A percentile compares a stretch with the other conserved stretches of the same genome.
Conservation (phyloP, 352 stramenopile species). For the Globisporangium apiculatum region DNA sequence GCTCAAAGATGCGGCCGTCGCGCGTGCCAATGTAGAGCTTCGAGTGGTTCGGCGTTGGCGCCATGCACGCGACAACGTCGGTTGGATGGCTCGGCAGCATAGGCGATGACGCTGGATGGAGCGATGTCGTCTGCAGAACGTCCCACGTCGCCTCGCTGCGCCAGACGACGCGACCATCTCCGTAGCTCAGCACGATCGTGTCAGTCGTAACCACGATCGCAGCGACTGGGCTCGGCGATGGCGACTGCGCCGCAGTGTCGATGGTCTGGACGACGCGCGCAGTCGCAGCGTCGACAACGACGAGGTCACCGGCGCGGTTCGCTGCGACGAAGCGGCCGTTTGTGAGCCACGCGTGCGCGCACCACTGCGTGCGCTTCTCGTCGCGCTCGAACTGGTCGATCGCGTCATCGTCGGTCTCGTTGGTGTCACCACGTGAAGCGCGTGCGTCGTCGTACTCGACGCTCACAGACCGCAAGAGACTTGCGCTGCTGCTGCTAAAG, state of each 20-base stretch:
- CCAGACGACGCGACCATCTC: constrained; percentile 41
- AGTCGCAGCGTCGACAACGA: constrained; percentile 35
- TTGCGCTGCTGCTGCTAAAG: constrained; percentile 26
- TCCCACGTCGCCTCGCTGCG: constrained; percentile 35
- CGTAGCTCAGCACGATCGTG: constrained; percentile 41
- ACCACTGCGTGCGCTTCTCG: constrained; percentile 36
- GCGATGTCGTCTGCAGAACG: constrained; percentile 24
- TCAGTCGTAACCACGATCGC: constrained; percentile 44
- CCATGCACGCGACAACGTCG: constrained; percentile 27
- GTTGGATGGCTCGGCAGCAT: constrained; percentile 1
- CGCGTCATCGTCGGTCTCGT: background rate
- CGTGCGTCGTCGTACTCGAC: background rate
- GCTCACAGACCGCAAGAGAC: constrained; percentile 23
- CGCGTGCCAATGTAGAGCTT: constrained; percentile 56
- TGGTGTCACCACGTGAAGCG: too few species aligned
- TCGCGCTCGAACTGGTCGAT: constrained; percentile 30
- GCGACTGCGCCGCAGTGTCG: constrained; percentile 21
- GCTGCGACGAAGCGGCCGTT: constrained; percentile 34
- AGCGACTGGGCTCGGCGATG: too few species aligned
- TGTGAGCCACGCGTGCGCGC: constrained; percentile 56
- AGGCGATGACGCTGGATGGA: constrained; percentile 5
- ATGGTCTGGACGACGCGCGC: constrained; percentile 26
- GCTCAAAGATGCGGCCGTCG: constrained; percentile 51
- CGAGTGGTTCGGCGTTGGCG: constrained; percentile 39
- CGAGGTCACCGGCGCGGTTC: constrained; percentile 47